Conservation (phyloP, 805 yeast genomes). For the Martiniozyma abietophila region DNA sequence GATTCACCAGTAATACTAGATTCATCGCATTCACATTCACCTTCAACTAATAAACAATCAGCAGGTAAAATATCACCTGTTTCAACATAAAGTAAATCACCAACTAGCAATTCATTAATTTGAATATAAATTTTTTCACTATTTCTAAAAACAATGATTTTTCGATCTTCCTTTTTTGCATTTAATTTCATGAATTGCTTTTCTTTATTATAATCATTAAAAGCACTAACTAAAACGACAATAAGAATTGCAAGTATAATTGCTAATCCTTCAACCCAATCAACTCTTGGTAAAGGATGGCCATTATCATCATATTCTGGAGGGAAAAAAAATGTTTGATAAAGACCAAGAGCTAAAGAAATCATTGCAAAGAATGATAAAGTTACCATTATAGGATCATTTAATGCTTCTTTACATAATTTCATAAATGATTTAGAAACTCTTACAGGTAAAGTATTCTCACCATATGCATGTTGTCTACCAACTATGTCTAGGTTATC, state of each 20-base stretch:
- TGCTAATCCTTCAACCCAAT: constrained; percentile 99
- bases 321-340: constrained; percentile 84
- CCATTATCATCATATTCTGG: constrained; percentile 74
- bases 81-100: constrained; percentile 73
- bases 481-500: constrained; percentile 23
- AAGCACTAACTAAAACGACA: constrained; percentile 89
- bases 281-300: constrained; percentile 67
- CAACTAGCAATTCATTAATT: constrained; percentile 71
- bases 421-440: constrained; percentile 57
- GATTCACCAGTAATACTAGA: constrained; percentile 92
- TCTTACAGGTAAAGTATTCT: constrained; percentile 62
- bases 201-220: constrained; percentile 95
- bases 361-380: constrained; percentile 80
- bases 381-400: constrained; percentile 83
- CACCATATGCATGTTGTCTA: constrained; percentile 51
- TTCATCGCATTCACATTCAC: constrained; percentile 84
- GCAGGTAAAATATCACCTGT: constrained; percentile 95
- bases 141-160: constrained; percentile 64
- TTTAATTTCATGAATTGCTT: constrained; percentile 83
- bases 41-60: constrained; percentile 67
- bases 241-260: constrained; percentile 84
- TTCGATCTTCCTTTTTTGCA: constrained; percentile 78
- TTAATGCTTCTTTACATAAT: constrained; percentile 74
- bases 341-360: constrained; percentile 83
- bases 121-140: constrained; percentile 62